Percentiles rank a stretch among this genome's conserved stretches.
These are phyloP conservation scores for Daedalea quercina DNA, from an alignment of 768 basidiomycete genomes.

Conservation along the genomic window DNA sequence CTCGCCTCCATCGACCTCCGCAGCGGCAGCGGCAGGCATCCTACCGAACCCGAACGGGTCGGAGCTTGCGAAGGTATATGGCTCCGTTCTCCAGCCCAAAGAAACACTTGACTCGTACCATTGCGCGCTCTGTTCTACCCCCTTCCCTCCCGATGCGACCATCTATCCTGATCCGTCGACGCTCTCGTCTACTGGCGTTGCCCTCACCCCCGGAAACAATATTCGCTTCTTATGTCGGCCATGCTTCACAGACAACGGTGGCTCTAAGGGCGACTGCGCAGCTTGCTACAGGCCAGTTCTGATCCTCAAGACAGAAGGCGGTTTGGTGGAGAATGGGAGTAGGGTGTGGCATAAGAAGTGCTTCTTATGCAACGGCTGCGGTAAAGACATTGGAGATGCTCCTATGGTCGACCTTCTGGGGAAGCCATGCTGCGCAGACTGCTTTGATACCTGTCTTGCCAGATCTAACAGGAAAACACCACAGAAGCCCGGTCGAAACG, in stretches of 20 bases:
- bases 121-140: constrained; percentile 56
- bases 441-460: constrained; percentile 72
- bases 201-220: constrained; percentile 7
- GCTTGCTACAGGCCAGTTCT: constrained; percentile 66
- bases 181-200: constrained; percentile 17
- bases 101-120: constrained; percentile 64
- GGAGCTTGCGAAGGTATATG: constrained; percentile 75
- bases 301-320: constrained; percentile 69
- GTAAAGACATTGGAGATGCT: constrained; percentile 60
- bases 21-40: constrained; percentile 53
- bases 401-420: constrained; percentile 85
- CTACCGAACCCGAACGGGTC: constrained; percentile 53
- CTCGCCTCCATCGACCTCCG: constrained; percentile 36
- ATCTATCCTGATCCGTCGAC: constrained; percentile 70
- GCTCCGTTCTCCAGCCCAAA: constrained; percentile 75
- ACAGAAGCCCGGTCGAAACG: constrained; percentile 31
- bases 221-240: constrained; percentile 63
- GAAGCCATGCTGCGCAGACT: constrained; percentile 70
- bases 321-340: constrained; percentile 64
- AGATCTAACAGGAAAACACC: constrained; percentile 36
- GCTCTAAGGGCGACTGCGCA: constrained; percentile 70
- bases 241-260: constrained; percentile 68
- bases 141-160: constrained; percentile 77
- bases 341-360: constrained; percentile 79
- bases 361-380: constrained; percentile 70